These are phyloP conservation scores for Noccaea caerulescens DNA, from an alignment of 345 rosid species.

Conservation along the genomic window DNA sequence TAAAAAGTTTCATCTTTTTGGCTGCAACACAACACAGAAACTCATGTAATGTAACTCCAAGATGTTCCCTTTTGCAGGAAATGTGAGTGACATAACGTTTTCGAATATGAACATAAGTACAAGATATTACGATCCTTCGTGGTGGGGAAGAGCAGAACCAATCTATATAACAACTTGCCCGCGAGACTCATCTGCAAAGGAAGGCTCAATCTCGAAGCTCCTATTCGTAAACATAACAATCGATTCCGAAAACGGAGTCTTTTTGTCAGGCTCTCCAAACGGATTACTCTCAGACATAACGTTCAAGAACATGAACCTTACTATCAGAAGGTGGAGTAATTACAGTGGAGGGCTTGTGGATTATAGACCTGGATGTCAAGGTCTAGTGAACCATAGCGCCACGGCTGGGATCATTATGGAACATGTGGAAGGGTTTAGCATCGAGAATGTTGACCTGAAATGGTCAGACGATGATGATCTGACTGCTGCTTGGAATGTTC, in stretches of 20 bases:
- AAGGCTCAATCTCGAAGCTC: conserved; percentile 67
- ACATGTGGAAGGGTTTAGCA: conserved; percentile 70
- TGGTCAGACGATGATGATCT: conserved; percentile 56
- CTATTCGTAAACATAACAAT: conserved; percentile 72
- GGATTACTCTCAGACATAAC: conserved; percentile 66
- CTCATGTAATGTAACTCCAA: background rate
- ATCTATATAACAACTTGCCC: conserved; percentile 87
- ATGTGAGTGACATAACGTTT: conserved; percentile 74
- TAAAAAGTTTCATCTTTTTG: conserved; percentile 32
- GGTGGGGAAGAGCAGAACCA: conserved; percentile 99
- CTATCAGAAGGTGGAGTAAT: conserved; percentile 70
- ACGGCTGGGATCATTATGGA: conserved; percentile 92
- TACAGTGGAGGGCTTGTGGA: conserved; percentile 70
- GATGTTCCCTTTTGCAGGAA: conserved; percentile 57
- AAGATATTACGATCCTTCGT: conserved; percentile 78
- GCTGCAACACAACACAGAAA: background rate
- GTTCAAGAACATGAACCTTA: conserved; percentile 68
- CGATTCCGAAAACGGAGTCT: conserved; percentile 74
- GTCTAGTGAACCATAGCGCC: conserved; percentile 65
- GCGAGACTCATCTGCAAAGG: conserved; percentile 48
- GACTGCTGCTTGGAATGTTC: conserved; percentile 61
- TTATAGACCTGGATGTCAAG: conserved; percentile 91
- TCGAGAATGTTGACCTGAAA: conserved; percentile 74
- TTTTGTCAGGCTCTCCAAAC: conserved; percentile 76
- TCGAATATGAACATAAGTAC: conserved; percentile 86